These are phyloP conservation scores for Oxyria digyna DNA, from an alignment of 148 eudicot genomes.

Conservation along the genomic window DNA sequence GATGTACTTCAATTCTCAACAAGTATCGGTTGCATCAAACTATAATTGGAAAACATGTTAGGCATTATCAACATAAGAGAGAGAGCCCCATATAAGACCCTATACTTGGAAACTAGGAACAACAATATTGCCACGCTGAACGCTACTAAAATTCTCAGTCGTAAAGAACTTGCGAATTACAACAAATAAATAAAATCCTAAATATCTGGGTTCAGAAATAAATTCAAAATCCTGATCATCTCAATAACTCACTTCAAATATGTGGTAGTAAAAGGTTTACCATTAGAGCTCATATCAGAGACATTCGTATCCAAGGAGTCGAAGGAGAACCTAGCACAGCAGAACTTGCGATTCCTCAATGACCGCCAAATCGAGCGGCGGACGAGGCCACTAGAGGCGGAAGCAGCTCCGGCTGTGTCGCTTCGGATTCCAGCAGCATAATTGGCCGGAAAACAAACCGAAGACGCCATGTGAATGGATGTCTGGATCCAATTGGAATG, in stretches of 20 bases:
- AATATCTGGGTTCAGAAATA: background rate
- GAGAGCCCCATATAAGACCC: background rate
- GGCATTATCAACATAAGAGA: background rate
- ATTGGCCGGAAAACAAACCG: slow-evolving; percentile 44
- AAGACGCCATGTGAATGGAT: slow-evolving; percentile 18
- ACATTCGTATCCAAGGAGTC: slow-evolving; percentile 75
- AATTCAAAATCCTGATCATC: background rate
- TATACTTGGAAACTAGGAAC: background rate
- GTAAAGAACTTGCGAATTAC: background rate
- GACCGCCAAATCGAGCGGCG: slow-evolving; percentile 15
- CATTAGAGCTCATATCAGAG: slow-evolving; percentile 84
- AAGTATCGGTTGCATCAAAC: background rate
- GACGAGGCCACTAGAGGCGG: slow-evolving; percentile 7
- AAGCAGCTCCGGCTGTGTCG: slow-evolving; percentile 10
- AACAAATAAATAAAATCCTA: background rate
- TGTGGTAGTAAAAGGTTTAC: slow-evolving; percentile 16
- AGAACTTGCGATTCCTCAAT: slow-evolving; percentile 17
- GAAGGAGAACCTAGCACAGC: slow-evolving; percentile 45
- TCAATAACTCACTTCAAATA: background rate
- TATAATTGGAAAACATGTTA: background rate
- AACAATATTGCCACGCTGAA: background rate
- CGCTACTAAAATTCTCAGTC: background rate
- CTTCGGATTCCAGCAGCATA: slow-evolving; percentile 14
- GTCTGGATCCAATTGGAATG: background rate
- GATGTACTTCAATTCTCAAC: background rate